A percentile compares a stretch with the other conserved stretches of the same genome.
These are phyloP conservation scores for Trichomonas tenax DNA, from an alignment of 208 protist genomes.

Conservation along the genomic window DNA sequence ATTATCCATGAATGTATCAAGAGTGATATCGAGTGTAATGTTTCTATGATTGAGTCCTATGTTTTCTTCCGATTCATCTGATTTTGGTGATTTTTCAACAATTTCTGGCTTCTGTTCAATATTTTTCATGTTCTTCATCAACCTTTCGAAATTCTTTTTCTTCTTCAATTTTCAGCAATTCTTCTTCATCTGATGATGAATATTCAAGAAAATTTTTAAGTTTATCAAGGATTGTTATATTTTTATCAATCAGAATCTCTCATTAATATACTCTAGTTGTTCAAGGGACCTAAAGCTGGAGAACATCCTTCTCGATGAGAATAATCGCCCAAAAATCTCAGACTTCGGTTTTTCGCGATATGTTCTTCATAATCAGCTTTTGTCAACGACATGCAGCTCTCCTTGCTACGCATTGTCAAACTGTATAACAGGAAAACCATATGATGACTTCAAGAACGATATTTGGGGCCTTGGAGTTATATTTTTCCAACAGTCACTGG, in stretches of 20 bases:
- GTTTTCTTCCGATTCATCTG: too few species aligned
- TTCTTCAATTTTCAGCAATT: background rate
- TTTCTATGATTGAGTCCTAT: background rate
- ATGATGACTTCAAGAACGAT: background rate
- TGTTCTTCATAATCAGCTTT: background rate
- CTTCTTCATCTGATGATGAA: background rate
- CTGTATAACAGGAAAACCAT: background rate
- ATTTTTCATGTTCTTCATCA: background rate
- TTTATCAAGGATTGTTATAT: background rate
- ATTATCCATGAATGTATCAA: background rate
- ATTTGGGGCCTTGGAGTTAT: background rate
- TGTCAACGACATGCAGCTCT: background rate
- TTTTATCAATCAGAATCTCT: background rate
- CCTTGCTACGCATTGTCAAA: background rate
- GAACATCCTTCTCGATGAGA: background rate
- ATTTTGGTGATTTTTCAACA: too few species aligned
- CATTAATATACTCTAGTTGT: too few species aligned
- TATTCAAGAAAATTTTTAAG: background rate
- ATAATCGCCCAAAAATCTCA: background rate
- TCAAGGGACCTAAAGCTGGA: background rate
- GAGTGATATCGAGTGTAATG: background rate
- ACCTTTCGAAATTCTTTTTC: background rate
- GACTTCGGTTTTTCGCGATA: background rate
- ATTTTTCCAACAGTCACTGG: background rate
- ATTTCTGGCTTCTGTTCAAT: too few species aligned